phyloP scores from a whole-genome alignment of 106 monocot genomes.

The Iris macrosiphon region DNA sequence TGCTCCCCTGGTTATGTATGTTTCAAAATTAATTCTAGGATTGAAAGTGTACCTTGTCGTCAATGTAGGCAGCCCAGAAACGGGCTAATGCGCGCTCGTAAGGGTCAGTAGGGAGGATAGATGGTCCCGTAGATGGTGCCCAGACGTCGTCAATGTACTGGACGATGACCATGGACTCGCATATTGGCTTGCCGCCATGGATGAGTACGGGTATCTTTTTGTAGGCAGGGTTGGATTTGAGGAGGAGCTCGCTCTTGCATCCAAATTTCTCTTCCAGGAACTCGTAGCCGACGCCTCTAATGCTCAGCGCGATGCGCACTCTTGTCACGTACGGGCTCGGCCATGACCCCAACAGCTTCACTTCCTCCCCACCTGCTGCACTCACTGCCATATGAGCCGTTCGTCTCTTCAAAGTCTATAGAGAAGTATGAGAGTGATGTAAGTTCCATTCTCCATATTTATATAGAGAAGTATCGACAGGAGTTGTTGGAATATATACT shows the following conservation, averaged over 20 bases:
- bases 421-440: no score
- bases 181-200: slow-evolving; percentile 38
- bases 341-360: slow-evolving; percentile 13
- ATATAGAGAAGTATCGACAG: no score
- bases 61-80: slow-evolving; percentile 47
- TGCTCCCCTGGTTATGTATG: no score
- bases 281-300: slow-evolving; percentile 16
- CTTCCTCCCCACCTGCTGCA: neutral
- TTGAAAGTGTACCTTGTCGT: slow-evolving; percentile 34
- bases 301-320: slow-evolving; percentile 3
- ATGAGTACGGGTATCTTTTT: slow-evolving; percentile 59
- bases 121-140: neutral
- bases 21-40: no score
- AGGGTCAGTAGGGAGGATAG: slow-evolving; percentile 26
- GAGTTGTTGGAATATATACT: no score
- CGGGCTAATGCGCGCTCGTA: slow-evolving; percentile 25
- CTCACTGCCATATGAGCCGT: no score
- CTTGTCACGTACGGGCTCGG: slow-evolving; percentile 9
- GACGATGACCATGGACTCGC: slow-evolving; percentile 43
- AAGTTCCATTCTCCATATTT: no score
- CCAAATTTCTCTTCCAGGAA: slow-evolving; percentile 2
- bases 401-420: no score
- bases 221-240: slow-evolving; percentile 46
- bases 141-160: slow-evolving; percentile 16
- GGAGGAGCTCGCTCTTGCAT: slow-evolving; percentile 36